Evolutionary conservation across 495 filamentous ascomycete species (phyloP).

Genomic region (Umbilicaria muhlenbergii): DNA sequence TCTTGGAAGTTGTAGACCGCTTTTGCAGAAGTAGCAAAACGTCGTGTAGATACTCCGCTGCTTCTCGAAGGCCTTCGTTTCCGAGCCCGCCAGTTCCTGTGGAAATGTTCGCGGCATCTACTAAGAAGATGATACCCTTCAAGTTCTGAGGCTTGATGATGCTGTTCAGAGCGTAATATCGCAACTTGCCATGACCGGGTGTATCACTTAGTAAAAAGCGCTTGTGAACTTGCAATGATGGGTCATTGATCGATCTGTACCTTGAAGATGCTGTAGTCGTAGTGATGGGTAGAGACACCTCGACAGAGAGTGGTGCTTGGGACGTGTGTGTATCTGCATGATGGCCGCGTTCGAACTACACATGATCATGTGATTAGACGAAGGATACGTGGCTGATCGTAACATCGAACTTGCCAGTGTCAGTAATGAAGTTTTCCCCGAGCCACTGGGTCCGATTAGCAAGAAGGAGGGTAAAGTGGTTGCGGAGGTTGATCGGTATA

Average conservation of each 20-base stretch:
- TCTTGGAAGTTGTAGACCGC: constrained; percentile 40
- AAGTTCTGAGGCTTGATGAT: constrained; percentile 37
- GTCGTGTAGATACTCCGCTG: constrained; percentile 75
- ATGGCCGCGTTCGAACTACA: constrained; percentile 10
- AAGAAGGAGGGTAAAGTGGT: constrained; percentile 66
- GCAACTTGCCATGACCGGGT: constrained; percentile 88
- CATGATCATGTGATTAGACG: constrained; percentile 3
- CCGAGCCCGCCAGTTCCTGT: constrained; percentile 25
- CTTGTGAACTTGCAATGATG: constrained; percentile 44
- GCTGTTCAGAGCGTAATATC: constrained; percentile 30
- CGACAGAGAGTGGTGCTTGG: constrained; percentile 55
- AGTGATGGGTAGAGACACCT: constrained; percentile 53
- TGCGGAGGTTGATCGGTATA: constrained; percentile 50
- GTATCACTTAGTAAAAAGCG: constrained; percentile 75
- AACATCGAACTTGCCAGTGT: constrained; percentile 42
- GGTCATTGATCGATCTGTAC: constrained; percentile 56
- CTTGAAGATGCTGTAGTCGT: constrained; percentile 46
- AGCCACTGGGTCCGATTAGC: constrained; percentile 66
- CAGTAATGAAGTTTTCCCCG: constrained; percentile 78
- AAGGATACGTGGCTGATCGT: constrained; percentile 1
- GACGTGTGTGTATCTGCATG: constrained; percentile 55
- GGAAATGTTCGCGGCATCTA: constrained; percentile 66
- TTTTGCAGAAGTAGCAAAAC: constrained; percentile 68
- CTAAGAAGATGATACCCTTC: constrained; percentile 69
- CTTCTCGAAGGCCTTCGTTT: constrained; percentile 34